These are phyloP conservation scores for Oryza rufipogon DNA, from an alignment of 176 grass and related monocot species.

Conservation along the genomic window DNA sequence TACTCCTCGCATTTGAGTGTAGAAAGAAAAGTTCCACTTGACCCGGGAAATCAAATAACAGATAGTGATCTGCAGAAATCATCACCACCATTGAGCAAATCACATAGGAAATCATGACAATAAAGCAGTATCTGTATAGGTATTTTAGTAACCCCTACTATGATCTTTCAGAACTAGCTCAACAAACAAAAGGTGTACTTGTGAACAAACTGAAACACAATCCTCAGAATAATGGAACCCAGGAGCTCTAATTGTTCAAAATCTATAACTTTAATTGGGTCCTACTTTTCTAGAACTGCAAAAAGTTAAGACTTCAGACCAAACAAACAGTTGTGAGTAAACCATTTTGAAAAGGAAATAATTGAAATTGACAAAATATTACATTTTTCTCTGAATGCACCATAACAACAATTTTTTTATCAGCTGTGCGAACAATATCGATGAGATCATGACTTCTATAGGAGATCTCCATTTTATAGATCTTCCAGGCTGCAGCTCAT, in stretches of 20 bases:
- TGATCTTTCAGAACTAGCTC: slow-evolving; percentile 20
- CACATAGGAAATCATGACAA: slow-evolving; percentile 9
- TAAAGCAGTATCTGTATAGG: slow-evolving; percentile 8
- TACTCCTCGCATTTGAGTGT: slow-evolving; percentile 82
- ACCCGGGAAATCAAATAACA: slow-evolving; percentile 97
- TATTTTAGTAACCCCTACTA: neutral
- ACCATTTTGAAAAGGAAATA: neutral
- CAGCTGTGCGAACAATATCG: neutral
- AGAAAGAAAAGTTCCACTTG: slow-evolving; percentile 99
- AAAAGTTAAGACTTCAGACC: neutral
- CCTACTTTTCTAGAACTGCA: neutral
- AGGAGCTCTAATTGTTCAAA: neutral
- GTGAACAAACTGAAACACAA: slow-evolving; percentile 6
- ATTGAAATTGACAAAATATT: neutral
- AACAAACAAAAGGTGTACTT: slow-evolving; percentile 4
- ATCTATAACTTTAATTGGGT: neutral
- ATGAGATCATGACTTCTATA: neutral
- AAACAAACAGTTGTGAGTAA: neutral
- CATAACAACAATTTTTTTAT: neutral
- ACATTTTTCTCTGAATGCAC: slow-evolving; percentile 7
- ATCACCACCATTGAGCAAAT: slow-evolving; percentile 7
- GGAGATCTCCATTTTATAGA: slow-evolving; percentile 7
- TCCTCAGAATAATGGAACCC: neutral
- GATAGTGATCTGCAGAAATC: slow-evolving; percentile 82
- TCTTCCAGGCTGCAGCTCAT: neutral